phyloP scores from a whole-genome alignment of 305 asterid species.

The Nicotiana rustica region DNA sequence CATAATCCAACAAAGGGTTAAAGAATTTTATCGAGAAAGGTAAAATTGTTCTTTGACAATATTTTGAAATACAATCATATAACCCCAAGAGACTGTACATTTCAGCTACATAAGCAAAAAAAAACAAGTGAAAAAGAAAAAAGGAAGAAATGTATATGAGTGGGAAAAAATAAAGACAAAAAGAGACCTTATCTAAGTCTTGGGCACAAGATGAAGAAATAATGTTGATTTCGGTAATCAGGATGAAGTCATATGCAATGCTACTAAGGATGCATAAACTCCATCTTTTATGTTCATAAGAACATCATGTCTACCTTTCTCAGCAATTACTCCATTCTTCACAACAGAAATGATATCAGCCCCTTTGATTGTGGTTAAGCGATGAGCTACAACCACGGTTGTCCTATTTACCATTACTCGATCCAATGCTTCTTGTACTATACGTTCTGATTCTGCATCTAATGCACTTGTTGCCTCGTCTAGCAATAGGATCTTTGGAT shows the following conservation, averaged over 20 bases:
- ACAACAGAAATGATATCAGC: slow-evolving; percentile 35
- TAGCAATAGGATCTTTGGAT: slow-evolving; percentile 34
- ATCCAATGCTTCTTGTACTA: slow-evolving; percentile 36
- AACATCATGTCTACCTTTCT: slow-evolving; percentile 32
- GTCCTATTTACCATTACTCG: slow-evolving; percentile 36
- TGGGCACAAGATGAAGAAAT: neutral
- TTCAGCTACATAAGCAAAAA: neutral
- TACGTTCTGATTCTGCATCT: slow-evolving; percentile 34
- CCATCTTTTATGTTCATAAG: slow-evolving; percentile 32
- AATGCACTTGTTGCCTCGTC: slow-evolving; percentile 39
- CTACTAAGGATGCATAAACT: slow-evolving; percentile 38
- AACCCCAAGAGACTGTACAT: neutral
- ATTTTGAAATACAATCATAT: neutral
- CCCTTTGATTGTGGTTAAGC: slow-evolving; percentile 33
- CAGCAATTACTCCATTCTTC: slow-evolving; percentile 34
- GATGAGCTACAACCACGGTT: slow-evolving; percentile 37
- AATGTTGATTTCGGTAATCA: neutral
- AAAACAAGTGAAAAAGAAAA: neutral
- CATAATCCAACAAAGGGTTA: neutral
- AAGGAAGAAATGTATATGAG: neutral
- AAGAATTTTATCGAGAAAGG: neutral
- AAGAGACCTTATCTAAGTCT: neutral
- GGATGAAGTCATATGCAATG: slow-evolving; percentile 35
- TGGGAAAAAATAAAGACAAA: neutral
- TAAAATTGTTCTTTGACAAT: neutral